Evolutionary conservation across 2,329 filamentous ascomycete species (phyloP), one percentile per base, ranked within the genome.

Genomic region (Sclerotinia minor): DNA sequence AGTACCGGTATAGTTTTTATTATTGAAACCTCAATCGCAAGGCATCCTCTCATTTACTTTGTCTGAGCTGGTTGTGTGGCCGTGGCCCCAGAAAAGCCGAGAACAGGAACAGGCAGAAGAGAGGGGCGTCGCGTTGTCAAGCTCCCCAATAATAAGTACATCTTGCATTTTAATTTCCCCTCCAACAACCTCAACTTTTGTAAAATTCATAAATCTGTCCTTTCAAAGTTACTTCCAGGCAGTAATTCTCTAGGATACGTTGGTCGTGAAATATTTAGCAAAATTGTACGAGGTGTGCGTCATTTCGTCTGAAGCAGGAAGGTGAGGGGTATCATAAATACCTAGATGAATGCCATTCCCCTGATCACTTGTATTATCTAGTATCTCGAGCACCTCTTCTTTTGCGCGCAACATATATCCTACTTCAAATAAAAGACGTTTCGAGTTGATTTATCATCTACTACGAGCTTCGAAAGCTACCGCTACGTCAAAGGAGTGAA

Each of bases 301-400:
- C 65, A 63, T 54, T 63, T 67, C n/a, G n/a, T 61, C 47, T 63
- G 35, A 32, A 67, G 63, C 52, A 63, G 21, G 47, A 52, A 67
- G 65, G 65, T 67, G 65, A 67, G 65, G 65, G 65, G 57, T 67
- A 41, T 50, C 44, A 61, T 61, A 63, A 61, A 63, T 67, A 41
- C 5, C 38, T 41, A 63, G 24, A 60, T 67, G 57, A 67, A 58
- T 61, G 55, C 13, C 47, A 67, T 63, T 35, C 57, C 65, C 53
- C 65, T 67, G 61, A 67, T 63, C 57, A 61, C 57, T 61, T 17
- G 5, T 64, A 29, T 44, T 44, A 44, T 64, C 49, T 53, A 47
- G 44, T 55, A 49, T 52, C 52, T 47, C 15, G n/a, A 9, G n/a
- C 17, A 24, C 13, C 21, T 24, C 32, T 6, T 26, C 59, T 7